A percentile compares a stretch with the other conserved stretches of the same genome.
These are phyloP conservation scores for Quercus gilva DNA, from an alignment of 306 rosid genomes.

Conservation along the genomic window DNA sequence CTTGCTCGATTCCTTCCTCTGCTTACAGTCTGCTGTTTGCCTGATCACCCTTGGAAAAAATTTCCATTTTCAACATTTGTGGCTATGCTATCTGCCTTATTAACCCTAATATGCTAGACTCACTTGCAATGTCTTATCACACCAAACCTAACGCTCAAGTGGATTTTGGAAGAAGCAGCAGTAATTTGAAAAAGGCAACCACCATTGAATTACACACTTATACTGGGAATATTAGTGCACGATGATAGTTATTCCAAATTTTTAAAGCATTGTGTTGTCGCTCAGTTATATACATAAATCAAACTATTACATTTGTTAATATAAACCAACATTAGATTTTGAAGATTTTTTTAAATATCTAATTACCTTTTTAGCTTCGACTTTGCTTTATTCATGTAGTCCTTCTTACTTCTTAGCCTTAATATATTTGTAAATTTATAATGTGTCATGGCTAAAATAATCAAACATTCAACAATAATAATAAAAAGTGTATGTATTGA, in stretches of 20 bases:
- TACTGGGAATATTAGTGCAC: not conserved
- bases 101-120: slow-evolving; percentile 52
- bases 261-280: slow-evolving; percentile 44
- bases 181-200: too few species aligned
- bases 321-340: too few species aligned
- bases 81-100: slow-evolving; percentile 56
- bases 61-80: slow-evolving; percentile 60
- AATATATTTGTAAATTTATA: too few species aligned
- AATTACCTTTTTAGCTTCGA: too few species aligned
- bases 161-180: too few species aligned
- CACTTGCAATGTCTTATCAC: slow-evolving; percentile 38
- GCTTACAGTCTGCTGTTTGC: slow-evolving; percentile 49
- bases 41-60: slow-evolving; percentile 47
- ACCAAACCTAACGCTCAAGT: not conserved
- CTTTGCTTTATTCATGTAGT: too few species aligned
- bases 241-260: slow-evolving; percentile 1
- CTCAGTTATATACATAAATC: slow-evolving; percentile 35
- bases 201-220: too few species aligned
- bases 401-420: too few species aligned
- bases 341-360: too few species aligned
- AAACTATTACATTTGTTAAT: too few species aligned
- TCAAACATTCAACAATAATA: too few species aligned
- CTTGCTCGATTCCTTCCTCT: slow-evolving; percentile 43
- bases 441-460: too few species aligned
- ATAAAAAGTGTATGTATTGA: not conserved